Evolutionary conservation across 345 rosid genomes (phyloP).

Genomic region (Schrenkiella parvula): DNA sequence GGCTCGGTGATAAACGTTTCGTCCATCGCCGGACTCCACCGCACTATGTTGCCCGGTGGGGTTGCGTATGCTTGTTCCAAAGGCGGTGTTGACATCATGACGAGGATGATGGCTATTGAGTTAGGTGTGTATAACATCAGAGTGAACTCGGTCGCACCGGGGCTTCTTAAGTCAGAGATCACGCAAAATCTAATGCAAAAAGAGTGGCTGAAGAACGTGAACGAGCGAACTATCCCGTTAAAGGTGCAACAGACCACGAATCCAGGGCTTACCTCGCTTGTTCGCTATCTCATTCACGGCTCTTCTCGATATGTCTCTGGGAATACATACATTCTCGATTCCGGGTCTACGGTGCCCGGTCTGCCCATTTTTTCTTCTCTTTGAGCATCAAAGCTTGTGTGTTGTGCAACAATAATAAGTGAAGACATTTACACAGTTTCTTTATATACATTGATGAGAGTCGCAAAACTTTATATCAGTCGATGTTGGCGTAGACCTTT

Average conservation of each 20-base stretch:
- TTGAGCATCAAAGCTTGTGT: constrained; percentile 10
- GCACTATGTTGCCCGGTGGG: constrained; percentile 59
- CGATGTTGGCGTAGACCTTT: constrained; percentile 95
- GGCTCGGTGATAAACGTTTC: constrained; percentile 78
- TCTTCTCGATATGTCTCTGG: constrained; percentile 59
- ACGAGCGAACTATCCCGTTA: constrained; percentile 37
- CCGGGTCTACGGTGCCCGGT: constrained; percentile 57
- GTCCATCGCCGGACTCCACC: constrained; percentile 60
- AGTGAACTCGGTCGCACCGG: constrained; percentile 78
- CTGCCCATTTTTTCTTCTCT: constrained; percentile 65
- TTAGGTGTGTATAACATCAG: constrained; percentile 63
- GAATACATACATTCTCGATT: constrained; percentile 58
- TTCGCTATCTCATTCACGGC: constrained; percentile 66
- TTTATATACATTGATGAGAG: not conserved
- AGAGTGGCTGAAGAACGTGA: constrained; percentile 55
- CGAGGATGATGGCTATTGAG: constrained; percentile 82
- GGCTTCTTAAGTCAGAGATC: constrained; percentile 71
- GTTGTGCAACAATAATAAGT: not conserved
- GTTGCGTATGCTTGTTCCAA: constrained; percentile 61
- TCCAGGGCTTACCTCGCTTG: constrained; percentile 72
- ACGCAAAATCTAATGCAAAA: constrained; percentile 53
- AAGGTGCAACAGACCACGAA: constrained; percentile 43
- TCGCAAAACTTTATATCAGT: no score
- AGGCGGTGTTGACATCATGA: constrained; percentile 55
- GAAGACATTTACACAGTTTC: constrained; percentile 4